Conservation (phyloP, 2,329 filamentous ascomycete species). For the Xylaria polymorpha region DNA sequence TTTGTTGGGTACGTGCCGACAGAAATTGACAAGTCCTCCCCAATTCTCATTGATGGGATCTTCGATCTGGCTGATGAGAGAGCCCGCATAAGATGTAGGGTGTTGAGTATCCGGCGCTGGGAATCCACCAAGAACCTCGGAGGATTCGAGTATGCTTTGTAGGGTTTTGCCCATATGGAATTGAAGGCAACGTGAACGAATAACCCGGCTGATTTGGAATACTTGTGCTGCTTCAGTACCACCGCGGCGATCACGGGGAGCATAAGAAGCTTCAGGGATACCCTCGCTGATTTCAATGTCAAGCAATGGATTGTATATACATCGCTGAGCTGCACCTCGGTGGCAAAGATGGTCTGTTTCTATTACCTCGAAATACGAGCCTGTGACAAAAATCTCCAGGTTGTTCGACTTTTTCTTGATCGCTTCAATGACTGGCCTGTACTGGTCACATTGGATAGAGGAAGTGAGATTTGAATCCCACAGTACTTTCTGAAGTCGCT, state of each 20-base stretch:
- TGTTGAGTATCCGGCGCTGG: constrained; percentile 12
- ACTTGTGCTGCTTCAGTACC: constrained; percentile 32
- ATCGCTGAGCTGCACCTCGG: constrained; percentile 39
- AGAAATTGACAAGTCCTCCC: constrained; percentile 48
- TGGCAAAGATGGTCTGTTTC: constrained; percentile 35
- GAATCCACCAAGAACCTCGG: constrained; percentile 50
- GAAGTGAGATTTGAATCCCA: constrained; percentile 53
- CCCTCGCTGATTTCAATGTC: constrained; percentile 5
- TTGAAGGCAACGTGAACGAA: constrained; percentile 29
- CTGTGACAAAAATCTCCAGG: constrained; percentile 34
- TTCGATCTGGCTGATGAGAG: constrained; percentile 47
- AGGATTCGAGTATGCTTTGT: constrained; percentile 42
- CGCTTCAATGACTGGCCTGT: constrained; percentile 45
- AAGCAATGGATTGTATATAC: constrained; percentile 39
- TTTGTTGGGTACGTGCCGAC: constrained; percentile 34
- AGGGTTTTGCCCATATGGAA: constrained; percentile 30
- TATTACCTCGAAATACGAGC: background rate
- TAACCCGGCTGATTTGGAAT: constrained; percentile 37
- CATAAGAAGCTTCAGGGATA: constrained; percentile 30
- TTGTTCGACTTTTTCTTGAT: constrained; percentile 50
- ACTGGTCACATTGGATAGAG: constrained; percentile 55
- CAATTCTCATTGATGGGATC: constrained; percentile 46
- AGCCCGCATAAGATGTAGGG: background rate
- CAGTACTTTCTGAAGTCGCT: constrained; percentile 50
- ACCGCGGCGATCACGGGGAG: constrained; percentile 40